Evolutionary conservation across 2,329 filamentous ascomycete species (phyloP).

Genomic region (Aspergillus fumigatus): DNA sequence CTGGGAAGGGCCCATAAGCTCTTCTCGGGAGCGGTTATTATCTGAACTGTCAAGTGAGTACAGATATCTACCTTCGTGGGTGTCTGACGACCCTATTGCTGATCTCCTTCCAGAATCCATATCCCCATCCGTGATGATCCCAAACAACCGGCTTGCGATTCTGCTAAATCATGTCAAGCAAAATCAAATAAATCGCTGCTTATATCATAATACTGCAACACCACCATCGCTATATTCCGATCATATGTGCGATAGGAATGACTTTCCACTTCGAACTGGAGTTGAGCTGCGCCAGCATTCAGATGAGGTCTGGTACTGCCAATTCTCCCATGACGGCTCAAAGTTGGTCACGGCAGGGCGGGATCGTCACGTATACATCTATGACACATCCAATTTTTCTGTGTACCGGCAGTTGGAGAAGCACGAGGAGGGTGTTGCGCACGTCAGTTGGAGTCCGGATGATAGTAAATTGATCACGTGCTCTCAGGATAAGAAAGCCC

Average conservation of each 20-base stretch:
- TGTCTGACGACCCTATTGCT: slow-evolving; percentile 16
- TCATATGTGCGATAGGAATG: slow-evolving; percentile 72
- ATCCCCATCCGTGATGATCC: slow-evolving; percentile 94
- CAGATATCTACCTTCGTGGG: not conserved
- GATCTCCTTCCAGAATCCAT: slow-evolving; percentile 63
- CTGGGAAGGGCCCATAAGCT: slow-evolving; percentile 77
- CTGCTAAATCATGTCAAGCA: slow-evolving; percentile 80
- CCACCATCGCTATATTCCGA: slow-evolving; percentile 85
- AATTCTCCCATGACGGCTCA: slow-evolving; percentile 83
- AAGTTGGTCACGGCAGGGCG: slow-evolving; percentile 78
- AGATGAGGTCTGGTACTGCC: slow-evolving; percentile 87
- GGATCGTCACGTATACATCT: slow-evolving; percentile 72
- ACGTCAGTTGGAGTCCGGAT: slow-evolving; percentile 88
- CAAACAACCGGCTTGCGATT: slow-evolving; percentile 78
- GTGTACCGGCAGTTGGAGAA: slow-evolving; percentile 59
- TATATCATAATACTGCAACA: slow-evolving; percentile 78
- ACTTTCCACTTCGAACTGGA: slow-evolving; percentile 71
- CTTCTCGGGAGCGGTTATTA: slow-evolving; percentile 69
- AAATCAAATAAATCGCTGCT: slow-evolving; percentile 73
- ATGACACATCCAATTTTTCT: slow-evolving; percentile 68
- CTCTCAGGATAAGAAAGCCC: slow-evolving; percentile 66
- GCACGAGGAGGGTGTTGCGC: slow-evolving; percentile 68
- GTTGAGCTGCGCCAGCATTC: slow-evolving; percentile 67
- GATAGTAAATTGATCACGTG: slow-evolving; percentile 82
- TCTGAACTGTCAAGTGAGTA: slow-evolving; percentile 76